Evolutionary conservation across 2,329 filamentous ascomycete species (phyloP).

Genomic region (Xylariaceae sp.): DNA sequence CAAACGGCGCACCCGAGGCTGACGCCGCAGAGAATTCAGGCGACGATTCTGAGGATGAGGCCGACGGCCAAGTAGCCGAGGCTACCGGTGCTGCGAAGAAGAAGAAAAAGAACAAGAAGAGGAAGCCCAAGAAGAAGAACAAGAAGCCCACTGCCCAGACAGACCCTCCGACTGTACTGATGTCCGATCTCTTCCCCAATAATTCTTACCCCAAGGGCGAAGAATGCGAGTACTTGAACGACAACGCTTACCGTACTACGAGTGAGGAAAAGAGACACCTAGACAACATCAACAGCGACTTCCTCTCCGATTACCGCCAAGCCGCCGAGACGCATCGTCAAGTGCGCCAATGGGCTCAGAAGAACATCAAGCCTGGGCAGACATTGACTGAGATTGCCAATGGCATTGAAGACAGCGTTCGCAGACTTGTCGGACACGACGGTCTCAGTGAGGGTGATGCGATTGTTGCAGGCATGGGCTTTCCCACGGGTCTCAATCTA

Average conservation of each 20-base stretch:
- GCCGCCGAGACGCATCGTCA: slow-evolving; percentile 88
- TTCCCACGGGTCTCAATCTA: slow-evolving; percentile 79
- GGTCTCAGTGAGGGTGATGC: slow-evolving; percentile 77
- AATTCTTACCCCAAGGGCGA: slow-evolving; percentile 73
- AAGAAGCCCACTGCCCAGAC: slow-evolving; percentile 67
- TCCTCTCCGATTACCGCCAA: slow-evolving; percentile 76
- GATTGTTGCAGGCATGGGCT: slow-evolving; percentile 77
- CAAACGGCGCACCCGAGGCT: slow-evolving; percentile 32
- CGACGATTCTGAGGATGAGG: slow-evolving; percentile 54
- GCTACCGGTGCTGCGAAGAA: slow-evolving; percentile 38
- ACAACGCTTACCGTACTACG: slow-evolving; percentile 77
- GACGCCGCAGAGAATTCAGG: slow-evolving; percentile 42
- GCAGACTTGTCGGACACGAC: slow-evolving; percentile 71
- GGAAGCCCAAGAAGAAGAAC: slow-evolving; percentile 70
- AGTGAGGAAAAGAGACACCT: slow-evolving; percentile 81
- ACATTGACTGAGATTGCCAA: slow-evolving; percentile 78
- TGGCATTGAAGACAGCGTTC: slow-evolving; percentile 81
- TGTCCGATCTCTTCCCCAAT: slow-evolving; percentile 72
- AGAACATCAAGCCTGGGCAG: slow-evolving; percentile 78
- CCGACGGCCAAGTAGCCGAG: slow-evolving; percentile 39
- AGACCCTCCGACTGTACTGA: slow-evolving; percentile 70
- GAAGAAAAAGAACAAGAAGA: slow-evolving; percentile 85
- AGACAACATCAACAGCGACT: slow-evolving; percentile 76
- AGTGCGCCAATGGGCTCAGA: slow-evolving; percentile 79
- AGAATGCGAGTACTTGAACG: slow-evolving; percentile 73